Evolutionary conservation across 2,329 filamentous ascomycete genomes (phyloP).

Genomic region (Epichloe sylvatica): DNA sequence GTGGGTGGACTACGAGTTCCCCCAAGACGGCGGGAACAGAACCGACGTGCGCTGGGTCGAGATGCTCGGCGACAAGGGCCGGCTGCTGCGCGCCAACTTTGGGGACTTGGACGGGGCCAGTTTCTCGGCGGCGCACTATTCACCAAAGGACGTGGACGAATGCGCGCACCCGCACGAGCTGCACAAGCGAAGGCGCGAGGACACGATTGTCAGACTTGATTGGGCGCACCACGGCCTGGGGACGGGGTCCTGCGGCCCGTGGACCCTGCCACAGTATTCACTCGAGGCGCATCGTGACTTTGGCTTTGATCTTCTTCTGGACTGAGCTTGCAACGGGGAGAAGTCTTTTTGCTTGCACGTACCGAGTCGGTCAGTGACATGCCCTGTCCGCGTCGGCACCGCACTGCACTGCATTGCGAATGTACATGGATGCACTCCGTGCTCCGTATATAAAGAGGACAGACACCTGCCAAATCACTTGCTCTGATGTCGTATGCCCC

Average conservation of each 20-base stretch:
- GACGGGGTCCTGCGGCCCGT: constrained; percentile 47
- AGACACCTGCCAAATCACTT: not conserved
- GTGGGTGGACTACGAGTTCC: constrained; percentile 50
- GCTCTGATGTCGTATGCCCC: not conserved
- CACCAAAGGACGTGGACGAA: constrained; percentile 36
- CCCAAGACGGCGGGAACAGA: constrained; percentile 53
- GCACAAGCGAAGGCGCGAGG: constrained; percentile 29
- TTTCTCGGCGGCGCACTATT: constrained; percentile 45
- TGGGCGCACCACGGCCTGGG: constrained; percentile 49
- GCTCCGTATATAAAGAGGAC: not conserved
- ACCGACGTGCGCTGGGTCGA: constrained; percentile 49
- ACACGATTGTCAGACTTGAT: constrained; percentile 44
- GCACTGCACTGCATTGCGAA: not conserved
- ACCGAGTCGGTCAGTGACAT: not conserved
- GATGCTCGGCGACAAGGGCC: constrained; percentile 22
- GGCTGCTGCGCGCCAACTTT: constrained; percentile 30
- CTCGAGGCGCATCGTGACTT: constrained; percentile 28
- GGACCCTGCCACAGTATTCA: constrained; percentile 34
- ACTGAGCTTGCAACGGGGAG: constrained; percentile 14
- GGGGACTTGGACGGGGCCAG: constrained; percentile 33
- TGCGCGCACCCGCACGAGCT: constrained; percentile 49
- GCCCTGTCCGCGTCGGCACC: not conserved
- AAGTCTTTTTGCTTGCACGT: too few species aligned
- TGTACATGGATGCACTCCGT: too few species aligned
- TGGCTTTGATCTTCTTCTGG: constrained; percentile 30